Percentiles rank a stretch among this genome's conserved stretches.
Evolutionary conservation across 2,329 filamentous ascomycete species (phyloP).

Genomic region (Fusarium mangiferae): DNA sequence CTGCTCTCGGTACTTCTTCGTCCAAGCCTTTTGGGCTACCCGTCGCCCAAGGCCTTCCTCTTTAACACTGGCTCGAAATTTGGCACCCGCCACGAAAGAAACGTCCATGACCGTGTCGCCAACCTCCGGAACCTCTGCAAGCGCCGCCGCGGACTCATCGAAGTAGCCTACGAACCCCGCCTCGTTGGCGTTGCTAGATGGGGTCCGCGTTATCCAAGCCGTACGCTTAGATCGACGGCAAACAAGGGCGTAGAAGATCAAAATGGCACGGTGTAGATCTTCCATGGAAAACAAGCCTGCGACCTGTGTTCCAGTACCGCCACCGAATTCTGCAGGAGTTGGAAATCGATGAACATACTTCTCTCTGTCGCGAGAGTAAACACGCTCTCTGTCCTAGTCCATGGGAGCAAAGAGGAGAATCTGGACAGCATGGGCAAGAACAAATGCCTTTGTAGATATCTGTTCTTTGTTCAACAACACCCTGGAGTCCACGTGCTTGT

Average conservation of each 20-base stretch:
- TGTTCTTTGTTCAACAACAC: accelerated
- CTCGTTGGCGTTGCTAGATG: accelerated
- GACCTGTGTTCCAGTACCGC: too few relatives aligned
- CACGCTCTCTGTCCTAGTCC: neutral
- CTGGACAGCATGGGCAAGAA: accelerated
- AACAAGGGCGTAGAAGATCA: neutral
- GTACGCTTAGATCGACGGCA: neutral
- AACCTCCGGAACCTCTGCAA: neutral
- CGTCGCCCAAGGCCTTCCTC: neutral
- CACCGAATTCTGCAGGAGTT: neutral
- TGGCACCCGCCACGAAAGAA: accelerated
- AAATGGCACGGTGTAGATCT: neutral
- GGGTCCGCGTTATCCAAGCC: neutral
- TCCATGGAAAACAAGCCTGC: neutral
- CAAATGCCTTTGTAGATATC: accelerated
- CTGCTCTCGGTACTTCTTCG: neutral
- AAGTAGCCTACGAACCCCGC: accelerated
- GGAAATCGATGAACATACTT: neutral
- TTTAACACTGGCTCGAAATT: accelerated
- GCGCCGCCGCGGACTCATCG: neutral
- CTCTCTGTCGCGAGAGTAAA: neutral
- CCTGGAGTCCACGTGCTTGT: neutral
- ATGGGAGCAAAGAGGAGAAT: neutral
- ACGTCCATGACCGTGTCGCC: accelerated
- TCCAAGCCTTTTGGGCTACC: neutral